Percentiles rank a stretch among this genome's conserved stretches.
Evolutionary conservation across 805 yeast genomes (phyloP).

Genomic region (Metschnikowia henanensis): DNA sequence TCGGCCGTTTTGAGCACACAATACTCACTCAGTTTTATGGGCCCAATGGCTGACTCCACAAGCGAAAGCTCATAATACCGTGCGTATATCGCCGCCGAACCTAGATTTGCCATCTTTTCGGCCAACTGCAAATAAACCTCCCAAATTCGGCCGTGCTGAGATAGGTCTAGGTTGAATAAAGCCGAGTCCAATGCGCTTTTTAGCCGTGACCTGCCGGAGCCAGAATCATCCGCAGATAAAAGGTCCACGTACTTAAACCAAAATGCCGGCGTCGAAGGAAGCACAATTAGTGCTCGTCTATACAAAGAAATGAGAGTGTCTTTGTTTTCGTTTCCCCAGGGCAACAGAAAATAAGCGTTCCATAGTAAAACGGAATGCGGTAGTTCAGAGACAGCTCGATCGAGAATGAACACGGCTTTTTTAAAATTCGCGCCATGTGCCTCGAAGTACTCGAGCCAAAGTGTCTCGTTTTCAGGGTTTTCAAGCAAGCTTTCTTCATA

Average conservation of each 20-base stretch:
- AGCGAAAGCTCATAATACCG: conserved; percentile 25
- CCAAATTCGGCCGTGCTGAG: conserved; percentile 48
- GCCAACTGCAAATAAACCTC: conserved; percentile 55
- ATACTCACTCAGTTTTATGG: background rate
- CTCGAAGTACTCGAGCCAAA: conserved; percentile 20
- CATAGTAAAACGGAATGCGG: conserved; percentile 18
- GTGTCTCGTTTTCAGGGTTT: conserved; percentile 12
- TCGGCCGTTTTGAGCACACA: conserved; percentile 30
- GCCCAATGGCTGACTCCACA: background rate
- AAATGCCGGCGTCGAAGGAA: conserved; percentile 11
- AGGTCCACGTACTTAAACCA: conserved; percentile 15
- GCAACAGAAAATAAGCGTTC: conserved; percentile 19
- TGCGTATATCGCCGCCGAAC: conserved; percentile 33
- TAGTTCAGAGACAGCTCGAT: conserved; percentile 17
- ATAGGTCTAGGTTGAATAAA: conserved; percentile 46
- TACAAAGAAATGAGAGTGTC: conserved; percentile 4
- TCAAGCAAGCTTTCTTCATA: conserved; percentile 13
- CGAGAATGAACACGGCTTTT: conserved; percentile 15
- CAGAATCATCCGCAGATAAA: background rate
- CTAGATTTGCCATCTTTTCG: conserved; percentile 40
- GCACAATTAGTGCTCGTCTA: conserved; percentile 9
- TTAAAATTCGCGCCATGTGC: conserved; percentile 4
- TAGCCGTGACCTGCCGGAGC: background rate
- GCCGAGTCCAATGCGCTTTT: conserved; percentile 45
- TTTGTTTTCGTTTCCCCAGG: conserved; percentile 7